Conservation (phyloP, 495 filamentous ascomycete genomes). For the Rhizodiscina lignyota region DNA sequence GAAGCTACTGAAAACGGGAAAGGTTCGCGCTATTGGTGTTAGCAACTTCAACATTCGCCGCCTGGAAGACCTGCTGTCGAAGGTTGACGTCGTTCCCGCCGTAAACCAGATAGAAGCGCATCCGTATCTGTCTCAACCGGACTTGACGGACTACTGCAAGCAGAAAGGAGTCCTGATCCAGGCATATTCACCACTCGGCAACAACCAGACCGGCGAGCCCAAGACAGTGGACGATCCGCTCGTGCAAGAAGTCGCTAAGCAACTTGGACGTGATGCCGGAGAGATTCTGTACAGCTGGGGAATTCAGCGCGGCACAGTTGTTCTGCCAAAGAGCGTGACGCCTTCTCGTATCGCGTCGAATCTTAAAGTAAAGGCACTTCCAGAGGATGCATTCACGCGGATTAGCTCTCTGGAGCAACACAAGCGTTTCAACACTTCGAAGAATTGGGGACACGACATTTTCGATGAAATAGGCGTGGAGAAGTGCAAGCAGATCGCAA, state of each 20-base stretch:
- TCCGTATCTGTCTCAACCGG: slow-evolving; percentile 64
- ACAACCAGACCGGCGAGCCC: slow-evolving; percentile 46
- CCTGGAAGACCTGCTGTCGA: slow-evolving; percentile 53
- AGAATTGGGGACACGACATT: too few relatives aligned
- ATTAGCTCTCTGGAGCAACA: slow-evolving; percentile 51
- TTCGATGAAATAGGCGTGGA: too few relatives aligned
- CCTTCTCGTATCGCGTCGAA: slow-evolving; percentile 61
- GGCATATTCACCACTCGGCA: slow-evolving; percentile 62
- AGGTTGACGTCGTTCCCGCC: slow-evolving; percentile 53
- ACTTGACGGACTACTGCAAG: slow-evolving; percentile 62
- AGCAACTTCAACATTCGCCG: slow-evolving; percentile 64
- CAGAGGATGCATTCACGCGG: slow-evolving; percentile 46
- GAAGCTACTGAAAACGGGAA: slow-evolving; percentile 46
- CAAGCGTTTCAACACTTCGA: slow-evolving; percentile 74
- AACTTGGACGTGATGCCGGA: slow-evolving; percentile 38
- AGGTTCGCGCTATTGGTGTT: slow-evolving; percentile 63
- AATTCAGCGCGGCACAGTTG: slow-evolving; percentile 57
- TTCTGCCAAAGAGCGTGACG: slow-evolving; percentile 66
- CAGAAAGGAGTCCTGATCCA: slow-evolving; percentile 59
- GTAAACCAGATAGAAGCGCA: slow-evolving; percentile 90
- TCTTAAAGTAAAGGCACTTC: slow-evolving; percentile 44
- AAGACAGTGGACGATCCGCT: slow-evolving; percentile 53
- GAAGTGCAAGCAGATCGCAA: too few relatives aligned
- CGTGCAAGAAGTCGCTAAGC: slow-evolving; percentile 49
- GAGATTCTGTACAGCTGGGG: slow-evolving; percentile 62